These are phyloP conservation scores for Phaseolus coccineus DNA, from an alignment of 331 rosid genomes.

Conservation along the genomic window DNA sequence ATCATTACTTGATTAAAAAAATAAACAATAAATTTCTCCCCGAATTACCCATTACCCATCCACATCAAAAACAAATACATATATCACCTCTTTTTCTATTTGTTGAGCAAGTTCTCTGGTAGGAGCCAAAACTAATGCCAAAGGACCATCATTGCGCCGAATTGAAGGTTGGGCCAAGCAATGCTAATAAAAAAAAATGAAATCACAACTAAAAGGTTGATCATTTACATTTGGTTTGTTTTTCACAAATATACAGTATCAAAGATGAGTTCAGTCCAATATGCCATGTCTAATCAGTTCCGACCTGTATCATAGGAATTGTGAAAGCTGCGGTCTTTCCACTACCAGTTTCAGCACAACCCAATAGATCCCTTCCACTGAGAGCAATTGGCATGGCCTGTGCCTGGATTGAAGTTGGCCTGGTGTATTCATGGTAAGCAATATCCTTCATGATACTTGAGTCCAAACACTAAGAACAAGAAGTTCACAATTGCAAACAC, in stretches of 20 bases:
- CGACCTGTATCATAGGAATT: conserved; percentile 89
- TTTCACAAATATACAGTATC: conserved; percentile 9
- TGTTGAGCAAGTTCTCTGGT: conserved; percentile 96
- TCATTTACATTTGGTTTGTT: conserved; percentile 14
- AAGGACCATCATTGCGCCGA: conserved; percentile 79
- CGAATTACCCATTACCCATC: neutral
- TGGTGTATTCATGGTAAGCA: conserved; percentile 79
- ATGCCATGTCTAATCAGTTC: conserved; percentile 34
- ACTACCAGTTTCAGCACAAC: conserved; percentile 95
- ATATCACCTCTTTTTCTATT: conserved; percentile 82
- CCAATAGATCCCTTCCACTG: conserved; percentile 80
- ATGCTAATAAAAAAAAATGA: conserved; percentile 56
- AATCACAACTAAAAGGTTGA: conserved; percentile 18
- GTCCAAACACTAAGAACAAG: conserved; percentile 66
- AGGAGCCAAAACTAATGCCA: conserved; percentile 87
- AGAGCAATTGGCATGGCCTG: conserved; percentile 93
- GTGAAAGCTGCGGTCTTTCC: conserved; percentile 93
- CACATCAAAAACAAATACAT: conserved; percentile 7
- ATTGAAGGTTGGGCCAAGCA: conserved; percentile 80
- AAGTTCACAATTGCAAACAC: conserved; percentile 14
- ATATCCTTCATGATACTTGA: conserved; percentile 87
- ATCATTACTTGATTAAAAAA: conserved; percentile 21
- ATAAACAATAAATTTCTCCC: conserved; percentile 11
- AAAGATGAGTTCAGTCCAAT: conserved; percentile 30
- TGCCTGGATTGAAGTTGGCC: conserved; percentile 90